These are phyloP conservation scores for Termitomyces sp. DNA, from an alignment of 768 basidiomycete genomes.

Conservation along the genomic window DNA sequence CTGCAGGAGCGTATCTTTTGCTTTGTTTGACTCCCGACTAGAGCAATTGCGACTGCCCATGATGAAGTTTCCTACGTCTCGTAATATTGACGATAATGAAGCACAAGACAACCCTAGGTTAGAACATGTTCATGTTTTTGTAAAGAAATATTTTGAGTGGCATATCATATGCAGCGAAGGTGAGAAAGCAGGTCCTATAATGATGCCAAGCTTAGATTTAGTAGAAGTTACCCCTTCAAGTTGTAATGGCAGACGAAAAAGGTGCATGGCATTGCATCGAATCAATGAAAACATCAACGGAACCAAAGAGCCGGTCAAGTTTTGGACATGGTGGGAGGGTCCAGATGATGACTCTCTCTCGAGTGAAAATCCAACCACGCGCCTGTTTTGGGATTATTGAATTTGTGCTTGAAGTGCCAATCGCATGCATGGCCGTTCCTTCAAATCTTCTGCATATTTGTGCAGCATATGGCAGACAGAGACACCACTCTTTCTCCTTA, in stretches of 20 bases:
- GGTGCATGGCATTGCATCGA: constrained; percentile 5
- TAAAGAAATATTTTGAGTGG: constrained; percentile 54
- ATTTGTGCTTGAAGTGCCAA: not conserved
- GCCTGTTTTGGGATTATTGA: constrained; percentile 3
- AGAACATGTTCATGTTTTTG: constrained; percentile 34
- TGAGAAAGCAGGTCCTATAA: constrained; percentile 12
- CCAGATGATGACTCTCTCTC: not conserved
- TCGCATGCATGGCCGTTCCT: too few species aligned
- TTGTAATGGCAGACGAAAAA: not conserved
- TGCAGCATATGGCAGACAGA: not conserved
- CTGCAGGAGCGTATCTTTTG: constrained; percentile 27
- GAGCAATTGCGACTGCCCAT: constrained; percentile 46
- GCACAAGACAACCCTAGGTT: constrained; percentile 12
- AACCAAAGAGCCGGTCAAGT: not conserved
- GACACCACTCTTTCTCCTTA: not conserved
- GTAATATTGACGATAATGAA: constrained; percentile 3
- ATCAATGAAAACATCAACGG: not conserved
- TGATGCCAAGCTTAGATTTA: not conserved
- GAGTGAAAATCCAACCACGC: constrained; percentile 1
- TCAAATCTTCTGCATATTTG: not conserved
- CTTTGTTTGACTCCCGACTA: constrained; percentile 59
- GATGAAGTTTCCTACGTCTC: constrained; percentile 22
- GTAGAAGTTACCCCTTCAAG: not conserved
- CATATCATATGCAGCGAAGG: constrained; percentile 40
- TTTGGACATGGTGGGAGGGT: constrained; percentile 14